Base-by-base conservation (phyloP, 495 filamentous ascomycete genomes). In the Penicillium manginii region DNA sequence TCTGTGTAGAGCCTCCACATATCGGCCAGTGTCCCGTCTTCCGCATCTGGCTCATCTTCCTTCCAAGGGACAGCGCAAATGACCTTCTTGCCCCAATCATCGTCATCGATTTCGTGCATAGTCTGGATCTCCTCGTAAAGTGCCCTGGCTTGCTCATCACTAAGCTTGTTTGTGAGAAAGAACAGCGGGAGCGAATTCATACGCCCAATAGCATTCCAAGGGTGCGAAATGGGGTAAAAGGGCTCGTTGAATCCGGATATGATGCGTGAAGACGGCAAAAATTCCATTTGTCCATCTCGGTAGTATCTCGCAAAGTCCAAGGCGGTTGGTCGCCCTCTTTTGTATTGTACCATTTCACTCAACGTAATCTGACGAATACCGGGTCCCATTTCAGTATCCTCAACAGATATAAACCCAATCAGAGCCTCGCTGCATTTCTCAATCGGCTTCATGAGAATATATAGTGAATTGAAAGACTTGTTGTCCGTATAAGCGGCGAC, bases 1-100 rank as follows among this genome's bases (percentile, higher is more conserved):
- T 64, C 61, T 35, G 42, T 46, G 43, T 55, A 54, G 17, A 60
- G 46, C 18, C 55, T 50, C 57, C 57, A 64, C 18, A 64, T 60
- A 37, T 64, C 61, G 15, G 59, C 53, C 8, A 50, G 18, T 2
- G 57, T 64, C 8, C 61, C 61, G 18, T 59, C 56, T n/a, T 14
- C 23, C 14, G 50, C 42, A 43, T 57, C 43, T 11, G n/a, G 31
- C 26, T 57, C 40, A 15, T 45, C 55, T 37, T 60, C 50, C 31
- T 55, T 54, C 61, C 61, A 64, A 21, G 50, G 53, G 1, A 64
- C 57, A 18, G 50, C 45, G 12, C 57, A 54, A 22, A 45, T 45
- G 11, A 50, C 39, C n/a, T 57, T 60, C 21, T 53, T 26, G 11
- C 23, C 17, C 49, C 29, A 51, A 40, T 53, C 50, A 7, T 37